phyloP scores from a whole-genome alignment of 2,329 filamentous ascomycete genomes.

The Diaporthe velutina region DNA sequence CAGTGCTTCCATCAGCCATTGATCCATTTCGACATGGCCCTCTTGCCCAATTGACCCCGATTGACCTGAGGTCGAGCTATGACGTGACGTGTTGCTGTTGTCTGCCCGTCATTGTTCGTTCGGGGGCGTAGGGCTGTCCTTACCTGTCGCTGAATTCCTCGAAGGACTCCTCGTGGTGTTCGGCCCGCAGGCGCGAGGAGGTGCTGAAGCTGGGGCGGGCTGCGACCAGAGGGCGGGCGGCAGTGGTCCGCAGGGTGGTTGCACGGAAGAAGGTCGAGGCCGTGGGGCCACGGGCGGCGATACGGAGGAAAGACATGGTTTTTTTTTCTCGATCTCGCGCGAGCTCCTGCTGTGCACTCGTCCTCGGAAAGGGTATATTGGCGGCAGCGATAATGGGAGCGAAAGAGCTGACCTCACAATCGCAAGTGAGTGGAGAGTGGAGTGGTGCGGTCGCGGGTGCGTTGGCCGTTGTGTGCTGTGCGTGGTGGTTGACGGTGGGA shows the following conservation, averaged over 20 bases:
- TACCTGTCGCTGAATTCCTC: conserved; percentile 99
- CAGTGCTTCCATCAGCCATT: conserved; percentile 54
- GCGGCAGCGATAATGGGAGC: conserved; percentile 68
- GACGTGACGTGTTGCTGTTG: conserved; percentile 31
- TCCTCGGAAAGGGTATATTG: conserved; percentile 47
- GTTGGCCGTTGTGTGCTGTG: conserved; percentile 19
- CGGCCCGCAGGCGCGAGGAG: conserved; percentile 65
- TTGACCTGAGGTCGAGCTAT: conserved; percentile 33
- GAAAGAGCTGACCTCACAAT: conserved; percentile 44
- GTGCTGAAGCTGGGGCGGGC: conserved; percentile 72
- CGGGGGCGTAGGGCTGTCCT: conserved; percentile 47
- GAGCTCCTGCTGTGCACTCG: background rate
- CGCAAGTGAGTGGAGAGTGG: conserved; percentile 38
- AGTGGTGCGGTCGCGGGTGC: conserved; percentile 34
- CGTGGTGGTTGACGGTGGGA: conserved; percentile 28
- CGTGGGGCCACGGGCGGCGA: conserved; percentile 76
- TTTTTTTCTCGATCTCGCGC: background rate
- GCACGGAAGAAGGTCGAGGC: conserved; percentile 71
- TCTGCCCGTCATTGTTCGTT: background rate
- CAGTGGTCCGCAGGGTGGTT: conserved; percentile 70
- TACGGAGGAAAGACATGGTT: conserved; percentile 67
- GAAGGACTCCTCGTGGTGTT: conserved; percentile 95
- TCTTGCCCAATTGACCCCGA: conserved; percentile 38
- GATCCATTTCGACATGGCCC: conserved; percentile 41
- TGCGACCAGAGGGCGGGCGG: conserved; percentile 57